Evolutionary conservation across 805 yeast genomes (phyloP).

Genomic region (Wickerhamiella kurtzmanii): DNA sequence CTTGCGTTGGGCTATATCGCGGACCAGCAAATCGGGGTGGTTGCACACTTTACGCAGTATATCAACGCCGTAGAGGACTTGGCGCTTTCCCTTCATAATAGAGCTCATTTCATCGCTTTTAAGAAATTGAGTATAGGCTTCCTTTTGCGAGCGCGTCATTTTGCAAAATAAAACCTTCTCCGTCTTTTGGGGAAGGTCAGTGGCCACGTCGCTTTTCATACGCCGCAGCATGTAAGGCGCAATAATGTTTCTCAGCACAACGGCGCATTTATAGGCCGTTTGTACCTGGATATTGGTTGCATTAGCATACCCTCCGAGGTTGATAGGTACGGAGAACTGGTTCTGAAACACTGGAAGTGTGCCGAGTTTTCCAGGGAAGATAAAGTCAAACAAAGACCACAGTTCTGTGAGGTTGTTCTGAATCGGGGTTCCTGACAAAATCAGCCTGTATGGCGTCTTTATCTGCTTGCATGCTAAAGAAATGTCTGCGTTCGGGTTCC

Average conservation of each 20-base stretch:
- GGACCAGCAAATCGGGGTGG: conserved; percentile 73
- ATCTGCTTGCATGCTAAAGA: conserved; percentile 75
- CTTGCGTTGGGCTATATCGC: conserved; percentile 28
- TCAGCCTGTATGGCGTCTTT: conserved; percentile 71
- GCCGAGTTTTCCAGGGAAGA: conserved; percentile 88
- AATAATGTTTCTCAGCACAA: conserved; percentile 70
- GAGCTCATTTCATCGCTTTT: conserved; percentile 62
- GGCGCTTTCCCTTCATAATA: conserved; percentile 60
- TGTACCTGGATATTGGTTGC: conserved; percentile 94
- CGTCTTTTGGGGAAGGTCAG: conserved; percentile 81
- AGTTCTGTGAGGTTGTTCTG: conserved; percentile 84
- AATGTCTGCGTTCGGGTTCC: conserved; percentile 86
- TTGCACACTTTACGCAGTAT: conserved; percentile 83
- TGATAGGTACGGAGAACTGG: conserved; percentile 85
- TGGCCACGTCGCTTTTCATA: conserved; percentile 87
- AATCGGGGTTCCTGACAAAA: conserved; percentile 90
- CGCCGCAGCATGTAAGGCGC: conserved; percentile 81
- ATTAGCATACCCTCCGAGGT: conserved; percentile 96
- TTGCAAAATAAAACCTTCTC: conserved; percentile 91
- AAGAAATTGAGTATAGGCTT: conserved; percentile 59
- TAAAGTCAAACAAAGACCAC: conserved; percentile 92
- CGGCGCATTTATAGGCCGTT: conserved; percentile 92
- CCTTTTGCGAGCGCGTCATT: conserved; percentile 62
- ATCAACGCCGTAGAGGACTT: conserved; percentile 82
- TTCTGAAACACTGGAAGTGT: conserved; percentile 89